Conservation (phyloP, 2,329 filamentous ascomycete genomes). For the Fusarium concolor region DNA sequence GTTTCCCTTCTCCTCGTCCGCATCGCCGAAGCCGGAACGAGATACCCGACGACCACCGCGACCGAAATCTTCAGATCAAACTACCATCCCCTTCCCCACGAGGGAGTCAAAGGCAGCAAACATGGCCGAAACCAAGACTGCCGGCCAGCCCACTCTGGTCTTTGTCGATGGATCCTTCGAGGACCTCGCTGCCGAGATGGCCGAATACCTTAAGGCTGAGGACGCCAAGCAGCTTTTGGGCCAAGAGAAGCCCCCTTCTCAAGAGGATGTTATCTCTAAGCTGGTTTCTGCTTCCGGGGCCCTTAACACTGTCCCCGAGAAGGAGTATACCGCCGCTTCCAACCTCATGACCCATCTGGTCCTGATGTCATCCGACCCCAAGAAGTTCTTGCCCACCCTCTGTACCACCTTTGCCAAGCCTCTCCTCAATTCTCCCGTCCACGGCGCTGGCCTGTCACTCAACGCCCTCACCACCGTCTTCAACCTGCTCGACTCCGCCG, state of each 20-base stretch:
- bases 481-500: constrained; percentile 84
- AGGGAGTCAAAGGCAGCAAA: constrained; percentile 37
- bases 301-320: constrained; percentile 89
- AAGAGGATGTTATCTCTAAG: constrained; percentile 90
- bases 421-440: constrained; percentile 84
- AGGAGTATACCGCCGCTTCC: constrained; percentile 95
- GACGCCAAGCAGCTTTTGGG: constrained; percentile 81
- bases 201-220: constrained; percentile 89
- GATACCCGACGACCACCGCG: constrained; percentile 28
- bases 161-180: constrained; percentile 93
- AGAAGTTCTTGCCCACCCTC: constrained; percentile 87
- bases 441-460: constrained; percentile 87
- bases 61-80: constrained; percentile 37
- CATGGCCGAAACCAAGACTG: constrained; percentile 52
- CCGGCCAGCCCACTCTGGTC: constrained; percentile 69
- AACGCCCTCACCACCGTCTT: constrained; percentile 95
- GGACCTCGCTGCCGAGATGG: constrained; percentile 93
- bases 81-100: constrained; percentile 18
- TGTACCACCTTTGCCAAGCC: constrained; percentile 92
- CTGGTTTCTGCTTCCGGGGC: constrained; percentile 82
- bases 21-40: constrained; percentile 36
- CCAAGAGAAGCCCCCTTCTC: constrained; percentile 71
- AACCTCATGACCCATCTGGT: constrained; percentile 96
- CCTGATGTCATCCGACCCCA: constrained; percentile 84
- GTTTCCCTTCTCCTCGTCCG: constrained; percentile 19